Conservation (phyloP, 345 rosid species). For the Bruguiera sexangula region DNA sequence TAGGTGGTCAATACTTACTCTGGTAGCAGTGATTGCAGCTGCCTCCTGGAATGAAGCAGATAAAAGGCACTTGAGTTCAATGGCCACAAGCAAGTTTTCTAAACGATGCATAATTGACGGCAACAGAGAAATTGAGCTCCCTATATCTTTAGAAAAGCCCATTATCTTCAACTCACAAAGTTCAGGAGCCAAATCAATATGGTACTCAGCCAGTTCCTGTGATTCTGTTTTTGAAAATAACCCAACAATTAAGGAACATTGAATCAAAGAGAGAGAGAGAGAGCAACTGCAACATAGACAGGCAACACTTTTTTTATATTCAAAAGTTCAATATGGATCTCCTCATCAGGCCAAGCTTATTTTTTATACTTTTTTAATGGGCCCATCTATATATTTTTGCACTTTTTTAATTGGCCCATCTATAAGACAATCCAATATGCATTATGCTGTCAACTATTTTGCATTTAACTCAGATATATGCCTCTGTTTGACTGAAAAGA, state of each 20-base stretch:
- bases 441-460: no score
- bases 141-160: constrained; percentile 84
- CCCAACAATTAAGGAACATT: not conserved
- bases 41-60: constrained; percentile 70
- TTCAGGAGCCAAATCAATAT: constrained; percentile 75
- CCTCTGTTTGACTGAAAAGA: no score
- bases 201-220: constrained; percentile 71
- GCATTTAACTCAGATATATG: no score
- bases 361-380: no score
- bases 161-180: constrained; percentile 77
- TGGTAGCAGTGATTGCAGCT: constrained; percentile 60
- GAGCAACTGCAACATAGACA: not conserved
- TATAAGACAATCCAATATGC: no score
- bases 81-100: constrained; percentile 87
- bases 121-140: constrained; percentile 78
- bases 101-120: constrained; percentile 93
- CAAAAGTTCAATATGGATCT: no score
- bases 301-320: not conserved
- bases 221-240: constrained; percentile 46
- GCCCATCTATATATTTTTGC: no score
- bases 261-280: not conserved
- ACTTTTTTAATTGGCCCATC: no score
- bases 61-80: constrained; percentile 67
- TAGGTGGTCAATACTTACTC: constrained; percentile 43
- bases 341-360: no score